Evolutionary conservation across 176 grass and related monocot genomes (phyloP).

Genomic region (Aegilops sharonensis): DNA sequence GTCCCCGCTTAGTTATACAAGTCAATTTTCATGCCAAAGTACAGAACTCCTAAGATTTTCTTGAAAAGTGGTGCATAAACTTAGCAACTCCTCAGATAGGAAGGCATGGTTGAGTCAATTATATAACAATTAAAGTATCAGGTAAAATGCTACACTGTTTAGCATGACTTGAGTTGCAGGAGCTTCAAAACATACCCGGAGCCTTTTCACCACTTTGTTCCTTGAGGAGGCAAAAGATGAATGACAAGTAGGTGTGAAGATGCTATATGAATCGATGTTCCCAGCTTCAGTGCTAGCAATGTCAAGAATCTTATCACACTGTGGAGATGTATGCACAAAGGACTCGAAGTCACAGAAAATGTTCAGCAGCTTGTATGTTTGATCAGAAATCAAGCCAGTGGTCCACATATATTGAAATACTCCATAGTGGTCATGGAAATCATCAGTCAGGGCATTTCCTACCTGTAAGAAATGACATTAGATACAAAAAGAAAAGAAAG

Average conservation of each 20-base stretch:
- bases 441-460: slow-evolving; percentile 97
- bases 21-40: background rate
- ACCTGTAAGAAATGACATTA: slow-evolving; percentile 57
- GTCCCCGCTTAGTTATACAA: background rate
- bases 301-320: slow-evolving; percentile 76
- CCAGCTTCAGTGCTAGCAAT: slow-evolving; percentile 79
- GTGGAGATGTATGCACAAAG: slow-evolving; percentile 75
- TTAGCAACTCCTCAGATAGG: background rate
- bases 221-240: slow-evolving; percentile 60
- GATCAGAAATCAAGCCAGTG: slow-evolving; percentile 88
- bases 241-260: slow-evolving; percentile 95
- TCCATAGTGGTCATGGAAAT: slow-evolving; percentile 97
- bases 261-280: slow-evolving; percentile 96
- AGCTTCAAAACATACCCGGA: slow-evolving; percentile 58
- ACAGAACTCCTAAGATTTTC: background rate
- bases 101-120: slow-evolving; percentile 14
- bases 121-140: slow-evolving; percentile 16
- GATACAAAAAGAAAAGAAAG: background rate
- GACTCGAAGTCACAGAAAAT: slow-evolving; percentile 85
- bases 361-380: slow-evolving; percentile 89
- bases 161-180: slow-evolving; percentile 13
- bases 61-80: background rate
- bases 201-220: slow-evolving; percentile 92
- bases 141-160: background rate
- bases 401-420: slow-evolving; percentile 97